Base-by-base conservation (phyloP, 345 rosid species). In the Cardamine occulta region DNA sequence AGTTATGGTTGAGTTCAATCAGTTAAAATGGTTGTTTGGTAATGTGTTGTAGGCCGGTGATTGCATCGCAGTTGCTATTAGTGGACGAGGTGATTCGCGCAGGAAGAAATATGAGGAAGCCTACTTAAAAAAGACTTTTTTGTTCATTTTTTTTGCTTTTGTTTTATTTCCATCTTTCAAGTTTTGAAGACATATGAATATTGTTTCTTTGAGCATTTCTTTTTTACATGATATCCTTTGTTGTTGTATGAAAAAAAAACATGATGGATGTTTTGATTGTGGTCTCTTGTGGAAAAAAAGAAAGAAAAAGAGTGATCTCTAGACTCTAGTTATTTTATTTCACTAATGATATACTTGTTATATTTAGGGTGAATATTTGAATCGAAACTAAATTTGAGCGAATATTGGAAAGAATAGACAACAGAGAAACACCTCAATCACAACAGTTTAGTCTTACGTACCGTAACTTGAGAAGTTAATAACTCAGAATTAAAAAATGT, bases 41-140 rank as follows among this genome's bases (percentile, higher is more conserved):
- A 62, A 40, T 39, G 68, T 68, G 35, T 78, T 80, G 79, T 89
- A 94, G 98, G 85, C 97, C 97, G 42, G 95, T 94, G 53, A 94
- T 91, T 58, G 89, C 96, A 5, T 94, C 98, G 7, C 98, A 94
- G 83, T 80, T 94, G 82, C 90, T 94, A 6, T 82, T 88, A 88
- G 97, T 94, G 34, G 98, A 94, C 79, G 98, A 94, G 84, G 98
- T 94, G 53, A 94, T 94, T 51, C 91, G 98, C 4, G 98, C 97
- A 44, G 96, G 97, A 35, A 91, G 97, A 32, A 94, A 94, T 75
- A 94, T 94, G 98, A 83, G 97, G 85, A 94, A 91, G 85, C 98
- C 98, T 74, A 87, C 69, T 79, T 91, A 42, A 15, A 23, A 11
- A 23, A 32, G 4, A 44, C 9, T 18, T 21, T 1, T 12, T 1